Percentiles rank a stretch among this genome's conserved stretches.
Conservation (phyloP, 345 rosid genomes). For the Rhodamnia rubescens region DNA sequence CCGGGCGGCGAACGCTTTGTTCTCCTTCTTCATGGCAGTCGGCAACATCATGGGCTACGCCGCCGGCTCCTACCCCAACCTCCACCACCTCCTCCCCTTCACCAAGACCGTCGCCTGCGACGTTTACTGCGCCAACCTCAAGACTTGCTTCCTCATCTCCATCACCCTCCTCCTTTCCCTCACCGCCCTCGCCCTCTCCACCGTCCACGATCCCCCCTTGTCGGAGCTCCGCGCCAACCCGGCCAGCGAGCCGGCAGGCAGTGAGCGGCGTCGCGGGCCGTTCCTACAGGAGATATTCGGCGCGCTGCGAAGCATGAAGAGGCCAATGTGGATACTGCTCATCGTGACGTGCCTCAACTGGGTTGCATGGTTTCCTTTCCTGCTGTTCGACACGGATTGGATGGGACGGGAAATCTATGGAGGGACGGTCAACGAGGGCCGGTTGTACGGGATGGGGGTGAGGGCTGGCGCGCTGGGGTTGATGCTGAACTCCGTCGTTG, state of each 20-base stretch:
- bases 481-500: conserved; percentile 31
- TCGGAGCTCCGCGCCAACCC: background rate
- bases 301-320: conserved; percentile 14
- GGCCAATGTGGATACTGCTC: conserved; percentile 31
- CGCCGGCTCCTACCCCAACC: conserved; percentile 25
- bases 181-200: conserved; percentile 14
- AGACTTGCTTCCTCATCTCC: conserved; percentile 37
- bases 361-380: conserved; percentile 43
- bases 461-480: conserved; percentile 33
- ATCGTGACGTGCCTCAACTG: conserved; percentile 39
- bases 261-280: background rate
- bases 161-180: conserved; percentile 18
- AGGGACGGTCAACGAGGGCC: conserved; percentile 7
- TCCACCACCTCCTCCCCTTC: conserved; percentile 23
- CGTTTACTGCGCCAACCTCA: conserved; percentile 37
- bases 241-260: background rate
- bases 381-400: conserved; percentile 44
- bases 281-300: conserved; percentile 12
- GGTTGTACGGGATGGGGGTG: conserved; percentile 24
- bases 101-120: conserved; percentile 32
- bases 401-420: conserved; percentile 48
- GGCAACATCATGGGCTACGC: conserved; percentile 39
- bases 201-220: conserved; percentile 15
- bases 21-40: conserved; percentile 40
- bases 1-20: conserved; percentile 20